Evolutionary conservation across 208 protist species (phyloP).

Genomic region (Leishmania amazonensis): DNA sequence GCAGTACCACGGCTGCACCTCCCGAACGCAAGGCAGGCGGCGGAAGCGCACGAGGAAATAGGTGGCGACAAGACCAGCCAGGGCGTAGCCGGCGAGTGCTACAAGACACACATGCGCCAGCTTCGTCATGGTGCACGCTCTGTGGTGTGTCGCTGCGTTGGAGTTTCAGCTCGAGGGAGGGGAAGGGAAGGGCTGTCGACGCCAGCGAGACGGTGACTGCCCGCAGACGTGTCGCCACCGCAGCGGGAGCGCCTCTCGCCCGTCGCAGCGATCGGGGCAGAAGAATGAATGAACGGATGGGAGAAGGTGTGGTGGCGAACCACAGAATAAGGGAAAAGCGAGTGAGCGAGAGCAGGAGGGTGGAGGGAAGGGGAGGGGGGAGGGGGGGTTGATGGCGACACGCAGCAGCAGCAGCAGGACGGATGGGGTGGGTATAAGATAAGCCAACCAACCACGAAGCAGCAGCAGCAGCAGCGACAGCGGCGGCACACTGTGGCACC

Average conservation of each 20-base stretch:
- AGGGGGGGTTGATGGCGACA: not conserved
- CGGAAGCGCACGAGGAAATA: conserved; percentile 25
- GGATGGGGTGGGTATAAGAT: too few relatives aligned
- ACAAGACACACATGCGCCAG: not conserved
- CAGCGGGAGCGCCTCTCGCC: not conserved
- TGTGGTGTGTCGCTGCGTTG: not conserved
- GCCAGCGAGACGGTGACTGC: not conserved
- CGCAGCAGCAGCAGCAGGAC: not conserved
- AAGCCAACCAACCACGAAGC: too few relatives aligned
- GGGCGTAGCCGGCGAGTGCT: conserved; percentile 1
- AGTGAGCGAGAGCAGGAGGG: not conserved
- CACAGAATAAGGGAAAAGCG: not conserved
- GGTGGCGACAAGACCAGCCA: conserved; percentile 1
- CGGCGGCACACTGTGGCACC: not conserved
- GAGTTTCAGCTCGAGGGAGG: not conserved
- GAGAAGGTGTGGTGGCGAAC: not conserved
- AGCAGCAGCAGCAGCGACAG: too few relatives aligned
- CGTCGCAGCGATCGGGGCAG: not conserved
- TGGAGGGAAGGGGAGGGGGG: not conserved
- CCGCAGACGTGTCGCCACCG: not conserved
- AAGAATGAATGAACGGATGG: not conserved
- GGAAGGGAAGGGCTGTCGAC: not conserved
- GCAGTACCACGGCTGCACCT: conserved; percentile 27
- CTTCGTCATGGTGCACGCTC: not conserved
- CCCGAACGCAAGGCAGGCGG: conserved; percentile 23